These are phyloP conservation scores for Backusella morwellensis DNA, from an alignment of 192 early-diverging fungal genomes.

Conservation along the genomic window DNA sequence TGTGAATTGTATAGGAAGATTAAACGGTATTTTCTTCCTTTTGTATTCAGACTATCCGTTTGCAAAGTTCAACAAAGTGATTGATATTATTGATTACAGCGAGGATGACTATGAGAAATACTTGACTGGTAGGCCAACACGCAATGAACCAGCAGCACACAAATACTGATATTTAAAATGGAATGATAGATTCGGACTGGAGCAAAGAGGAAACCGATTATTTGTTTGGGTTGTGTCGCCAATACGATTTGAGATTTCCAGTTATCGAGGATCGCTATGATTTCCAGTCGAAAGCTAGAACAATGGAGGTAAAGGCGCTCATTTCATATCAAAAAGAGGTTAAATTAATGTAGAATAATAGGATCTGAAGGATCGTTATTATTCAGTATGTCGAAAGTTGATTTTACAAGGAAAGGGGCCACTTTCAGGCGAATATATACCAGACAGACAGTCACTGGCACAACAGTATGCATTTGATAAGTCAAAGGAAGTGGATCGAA, in stretches of 20 bases:
- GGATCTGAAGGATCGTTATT: slow-evolving; percentile 91
- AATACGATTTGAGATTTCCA: slow-evolving; percentile 82
- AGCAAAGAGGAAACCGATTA: slow-evolving; percentile 84
- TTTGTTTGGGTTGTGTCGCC: slow-evolving; percentile 66
- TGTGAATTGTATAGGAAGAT: not conserved
- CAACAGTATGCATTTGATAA: slow-evolving; percentile 53
- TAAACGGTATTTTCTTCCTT: not conserved
- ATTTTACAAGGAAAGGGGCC: slow-evolving; percentile 48
- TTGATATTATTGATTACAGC: slow-evolving; percentile 69
- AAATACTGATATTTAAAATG: not conserved
- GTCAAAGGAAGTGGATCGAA: slow-evolving; percentile 71
- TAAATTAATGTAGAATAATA: slow-evolving; percentile 26
- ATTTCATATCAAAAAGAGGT: not conserved
- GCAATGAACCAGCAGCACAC: not conserved
- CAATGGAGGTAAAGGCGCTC: slow-evolving; percentile 43
- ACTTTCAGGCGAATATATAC: slow-evolving; percentile 7
- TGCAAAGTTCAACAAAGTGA: slow-evolving; percentile 72
- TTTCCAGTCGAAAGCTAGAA: slow-evolving; percentile 37
- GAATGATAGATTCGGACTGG: slow-evolving; percentile 68
- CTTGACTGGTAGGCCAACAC: slow-evolving; percentile 45
- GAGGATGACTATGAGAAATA: slow-evolving; percentile 84
- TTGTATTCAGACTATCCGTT: slow-evolving; percentile 62
- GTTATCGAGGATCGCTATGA: slow-evolving; percentile 86
- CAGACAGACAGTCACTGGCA: slow-evolving; percentile 28
- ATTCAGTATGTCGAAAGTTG: slow-evolving; percentile 63